These are phyloP conservation scores for Teratosphaeriaceae sp. DNA, from an alignment of 2,329 filamentous ascomycete species.

Conservation along the genomic window DNA sequence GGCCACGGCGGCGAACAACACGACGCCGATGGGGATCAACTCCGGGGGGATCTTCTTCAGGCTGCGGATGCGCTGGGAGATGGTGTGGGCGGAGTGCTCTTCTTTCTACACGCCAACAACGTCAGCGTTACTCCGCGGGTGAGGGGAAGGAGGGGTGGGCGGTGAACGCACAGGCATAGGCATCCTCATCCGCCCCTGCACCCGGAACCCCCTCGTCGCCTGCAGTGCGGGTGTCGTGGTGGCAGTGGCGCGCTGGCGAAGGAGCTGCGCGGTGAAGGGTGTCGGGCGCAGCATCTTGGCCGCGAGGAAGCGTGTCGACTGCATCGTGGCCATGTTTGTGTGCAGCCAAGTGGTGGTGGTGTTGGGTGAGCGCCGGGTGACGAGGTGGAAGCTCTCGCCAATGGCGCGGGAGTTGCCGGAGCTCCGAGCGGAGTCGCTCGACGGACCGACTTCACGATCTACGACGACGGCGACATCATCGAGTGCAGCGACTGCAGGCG, in stretches of 20 bases:
- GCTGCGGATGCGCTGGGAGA: constrained; percentile 88
- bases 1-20: constrained; percentile 68
- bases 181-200: constrained; percentile 22
- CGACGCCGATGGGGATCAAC: constrained; percentile 86
- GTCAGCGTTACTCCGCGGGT: too few species aligned
- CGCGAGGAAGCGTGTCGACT: constrained; percentile 35
- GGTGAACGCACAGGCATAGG: constrained; percentile 28
- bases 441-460: constrained; percentile 1
- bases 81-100: constrained; percentile 73
- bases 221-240: constrained; percentile 30
- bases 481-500: too few species aligned
- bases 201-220: constrained; percentile 26
- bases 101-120: too few species aligned
- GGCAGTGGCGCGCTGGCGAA: constrained; percentile 30
- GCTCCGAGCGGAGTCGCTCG: too few species aligned
- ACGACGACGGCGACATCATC: too few species aligned
- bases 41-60: constrained; percentile 88
- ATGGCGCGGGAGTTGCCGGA: too few species aligned
- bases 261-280: constrained; percentile 18
- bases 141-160: neutral
- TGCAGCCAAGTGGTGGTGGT: constrained; percentile 21
- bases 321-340: constrained; percentile 21
- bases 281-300: constrained; percentile 32
- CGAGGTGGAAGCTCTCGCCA: too few species aligned
- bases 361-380: neutral